A percentile compares a stretch with the other conserved stretches of the same genome.
These are phyloP conservation scores for Diaporthe batatas DNA, from an alignment of 2,329 filamentous ascomycete genomes.

Conservation along the genomic window DNA sequence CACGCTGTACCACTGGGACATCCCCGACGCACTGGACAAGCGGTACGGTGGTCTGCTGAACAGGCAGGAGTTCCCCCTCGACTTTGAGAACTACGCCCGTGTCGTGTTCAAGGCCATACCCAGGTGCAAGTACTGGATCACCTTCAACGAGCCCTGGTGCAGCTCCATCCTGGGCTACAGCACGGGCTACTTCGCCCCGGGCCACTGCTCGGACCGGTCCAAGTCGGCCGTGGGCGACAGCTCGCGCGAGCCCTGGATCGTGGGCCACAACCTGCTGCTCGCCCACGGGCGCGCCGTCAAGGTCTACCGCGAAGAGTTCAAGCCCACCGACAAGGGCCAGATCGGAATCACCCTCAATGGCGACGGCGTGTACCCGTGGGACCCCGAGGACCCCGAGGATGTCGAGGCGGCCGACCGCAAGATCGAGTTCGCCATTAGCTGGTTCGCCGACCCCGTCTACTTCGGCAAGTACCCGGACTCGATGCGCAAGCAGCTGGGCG, in stretches of 20 bases:
- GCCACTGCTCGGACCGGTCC: slow-evolving; percentile 81
- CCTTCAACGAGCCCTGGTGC: slow-evolving; percentile 93
- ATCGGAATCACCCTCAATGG: slow-evolving; percentile 93
- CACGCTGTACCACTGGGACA: slow-evolving; percentile 90
- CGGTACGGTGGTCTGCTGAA: slow-evolving; percentile 86
- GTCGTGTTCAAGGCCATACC: slow-evolving; percentile 80
- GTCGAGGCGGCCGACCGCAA: slow-evolving; percentile 83
- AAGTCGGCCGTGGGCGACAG: slow-evolving; percentile 81
- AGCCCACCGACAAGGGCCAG: slow-evolving; percentile 76
- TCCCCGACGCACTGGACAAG: slow-evolving; percentile 82
- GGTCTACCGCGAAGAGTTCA: slow-evolving; percentile 86
- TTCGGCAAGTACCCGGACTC: slow-evolving; percentile 85
- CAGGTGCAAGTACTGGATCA: slow-evolving; percentile 89
- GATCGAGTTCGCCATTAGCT: slow-evolving; percentile 88
- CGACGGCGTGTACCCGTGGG: slow-evolving; percentile 87
- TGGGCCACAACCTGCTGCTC: slow-evolving; percentile 83
- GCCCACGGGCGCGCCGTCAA: slow-evolving; percentile 86
- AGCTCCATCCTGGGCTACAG: slow-evolving; percentile 85
- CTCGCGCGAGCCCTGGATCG: slow-evolving; percentile 83
- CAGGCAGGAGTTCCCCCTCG: slow-evolving; percentile 84
- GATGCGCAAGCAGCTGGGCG: slow-evolving; percentile 85
- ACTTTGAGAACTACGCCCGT: slow-evolving; percentile 84
- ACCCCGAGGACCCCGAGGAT: slow-evolving; percentile 80
- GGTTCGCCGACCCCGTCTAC: slow-evolving; percentile 92
- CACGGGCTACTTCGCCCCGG: slow-evolving; percentile 83